Evolutionary conservation across 176 grass and related monocot species (phyloP), one percentile per base, ranked within the genome.

Genomic region (Cenchrus americanus): DNA sequence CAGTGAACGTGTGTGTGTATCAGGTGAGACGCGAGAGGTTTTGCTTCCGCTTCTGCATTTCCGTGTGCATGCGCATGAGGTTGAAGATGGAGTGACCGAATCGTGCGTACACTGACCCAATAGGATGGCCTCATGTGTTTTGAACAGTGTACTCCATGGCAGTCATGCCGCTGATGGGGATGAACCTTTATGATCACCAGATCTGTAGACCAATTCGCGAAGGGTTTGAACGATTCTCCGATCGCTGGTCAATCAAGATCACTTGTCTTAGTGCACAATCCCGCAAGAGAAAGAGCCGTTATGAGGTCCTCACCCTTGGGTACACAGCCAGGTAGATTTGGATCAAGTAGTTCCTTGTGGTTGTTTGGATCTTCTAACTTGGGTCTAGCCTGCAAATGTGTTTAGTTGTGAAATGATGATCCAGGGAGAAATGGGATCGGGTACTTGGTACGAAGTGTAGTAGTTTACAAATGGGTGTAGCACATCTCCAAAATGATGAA

Each of bases 361-460:
- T 6, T 34, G 5, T 67, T 80, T 8, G 7, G 27, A 52, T 67
- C 62, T 14, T 65, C 5, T 52, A 40, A 14, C 61, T 67, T 52
- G 27, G 9, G 1, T 80, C 18, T 34, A 14, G 24, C 77, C 47
- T 80, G 77, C 77, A 67, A 67, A 66, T 46, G 26, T 15, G 15
- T 18, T 18, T 66, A 21, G 41, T 67, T 66, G 24, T 80, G 26
- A 67, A 80, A 80, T 80, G 43, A 18, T 19, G 46, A 76, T 47
- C 21, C 50, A 19, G 41, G 43, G 57, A 62, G 41, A 63, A 78
- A 22, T 63, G 17, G 22, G 4, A 64, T 32, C 61, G 30, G 61
- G 61, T 30, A 32, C 61, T 62, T 64, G 61, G 32, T 21, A 19
- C 54, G 7, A 18, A 19, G 6, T 40, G 63, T 24, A 61, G 55